Base-by-base conservation (phyloP, 1,284 basidiomycete genomes). In the Malassezia cuniculi region DNA sequence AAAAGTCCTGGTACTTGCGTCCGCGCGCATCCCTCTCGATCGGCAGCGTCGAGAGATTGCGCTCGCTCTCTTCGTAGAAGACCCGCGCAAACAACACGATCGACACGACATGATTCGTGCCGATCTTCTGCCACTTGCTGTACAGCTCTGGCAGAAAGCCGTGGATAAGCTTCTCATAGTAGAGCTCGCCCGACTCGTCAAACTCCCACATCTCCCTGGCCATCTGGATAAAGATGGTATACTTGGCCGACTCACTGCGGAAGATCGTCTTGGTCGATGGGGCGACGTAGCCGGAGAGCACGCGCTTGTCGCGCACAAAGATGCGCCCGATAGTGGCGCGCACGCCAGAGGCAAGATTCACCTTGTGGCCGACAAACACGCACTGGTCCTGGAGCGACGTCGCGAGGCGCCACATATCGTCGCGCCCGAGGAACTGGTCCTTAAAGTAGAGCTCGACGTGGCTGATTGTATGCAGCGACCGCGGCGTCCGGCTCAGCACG, bases 141-240 rank as follows among this genome's bases (percentile, higher is more conserved):
- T 60, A 46, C 10, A 68, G 50, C 18, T 63, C 61, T 1, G 65
- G 63, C 9, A 65, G 50, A 42, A 63, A 68, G 65, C 72, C 70
- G 54, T 93, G 85, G 1, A 94, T 79, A 20, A 93, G 82, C 70
- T 97, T 95, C 68, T 95, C 90, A 58, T 85, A 85, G 69, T 84
- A 93, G 31, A 68, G 58, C 39, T 68, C 68, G 15, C 93, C 93
- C 54, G 95, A 90, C 36, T 85, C 86, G 39, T 89, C 79, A 66
- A 97, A 99, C 54, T 93, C 83, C 85, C 86, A 97, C 47, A 94
- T 78, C 66, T 99, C 93, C 36, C 79, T 76, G 58, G 85, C 89
- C 11, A 99, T 80, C 72, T 95, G 89, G 37, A 99, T 84, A 68
- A 94, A 93, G 37, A 99, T 42, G 33, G 59, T 54, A 51, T 55